Evolutionary conservation across 805 yeast genomes (phyloP).

Genomic region (Yamadazyma insecticola): DNA sequence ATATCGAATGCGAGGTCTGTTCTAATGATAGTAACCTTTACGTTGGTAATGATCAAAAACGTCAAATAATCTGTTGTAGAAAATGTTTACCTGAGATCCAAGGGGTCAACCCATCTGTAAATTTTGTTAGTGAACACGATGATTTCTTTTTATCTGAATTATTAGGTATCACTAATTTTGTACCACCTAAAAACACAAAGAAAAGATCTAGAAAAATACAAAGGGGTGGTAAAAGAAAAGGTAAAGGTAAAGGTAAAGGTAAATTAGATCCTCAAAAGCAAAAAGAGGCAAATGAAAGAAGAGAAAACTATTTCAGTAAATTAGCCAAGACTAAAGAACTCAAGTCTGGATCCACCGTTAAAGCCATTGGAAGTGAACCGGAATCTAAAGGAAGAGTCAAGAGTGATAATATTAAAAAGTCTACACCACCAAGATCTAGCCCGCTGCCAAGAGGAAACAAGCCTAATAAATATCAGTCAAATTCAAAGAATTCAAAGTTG

Average conservation of each 20-base stretch:
- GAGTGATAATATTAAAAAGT: not conserved
- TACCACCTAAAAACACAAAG: conserved; percentile 16
- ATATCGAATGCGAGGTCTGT: conserved; percentile 45
- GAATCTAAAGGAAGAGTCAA: not conserved
- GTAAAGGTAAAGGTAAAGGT: conserved; percentile 14
- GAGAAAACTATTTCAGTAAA: conserved; percentile 32
- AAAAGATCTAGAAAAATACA: conserved; percentile 24
- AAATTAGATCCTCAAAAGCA: conserved; percentile 6
- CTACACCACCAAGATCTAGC: not conserved
- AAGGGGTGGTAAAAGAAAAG: conserved; percentile 28
- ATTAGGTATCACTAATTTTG: conserved; percentile 44
- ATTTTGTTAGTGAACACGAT: conserved; percentile 41
- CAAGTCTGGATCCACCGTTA: conserved; percentile 34
- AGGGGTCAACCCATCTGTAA: conserved; percentile 3
- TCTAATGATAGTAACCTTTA: conserved; percentile 36
- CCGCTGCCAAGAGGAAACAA: not conserved
- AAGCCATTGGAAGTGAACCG: conserved; percentile 32
- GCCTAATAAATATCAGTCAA: not conserved
- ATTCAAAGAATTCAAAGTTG: not conserved
- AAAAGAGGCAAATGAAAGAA: conserved; percentile 25
- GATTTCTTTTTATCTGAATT: conserved; percentile 44
- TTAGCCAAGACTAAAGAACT: conserved; percentile 26
- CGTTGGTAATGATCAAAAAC: conserved; percentile 20
- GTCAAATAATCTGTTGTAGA: conserved; percentile 34
- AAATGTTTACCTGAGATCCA: conserved; percentile 32